A percentile compares a stretch with the other conserved stretches of the same genome.
Evolutionary conservation across 352 stramenopile genomes (phyloP).

Genomic region (Phytophthora boehmeriae): DNA sequence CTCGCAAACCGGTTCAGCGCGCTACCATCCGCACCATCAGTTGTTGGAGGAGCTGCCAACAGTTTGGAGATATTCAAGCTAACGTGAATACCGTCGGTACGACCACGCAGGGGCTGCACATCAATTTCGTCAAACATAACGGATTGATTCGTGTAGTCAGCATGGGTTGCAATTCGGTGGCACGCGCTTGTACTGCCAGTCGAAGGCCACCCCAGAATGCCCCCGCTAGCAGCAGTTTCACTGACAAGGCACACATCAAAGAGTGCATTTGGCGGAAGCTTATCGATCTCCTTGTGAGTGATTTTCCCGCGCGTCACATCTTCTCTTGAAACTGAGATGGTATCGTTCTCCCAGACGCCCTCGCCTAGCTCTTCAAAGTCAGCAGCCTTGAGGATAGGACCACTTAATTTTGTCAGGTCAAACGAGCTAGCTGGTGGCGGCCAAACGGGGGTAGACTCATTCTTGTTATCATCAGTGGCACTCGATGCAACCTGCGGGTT

Average conservation of each 20-base stretch:
- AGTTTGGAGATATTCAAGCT: slow-evolving; percentile 63
- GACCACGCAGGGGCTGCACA: slow-evolving; percentile 41
- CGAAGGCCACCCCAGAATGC: slow-evolving; percentile 59
- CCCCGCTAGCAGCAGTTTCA: slow-evolving; percentile 71
- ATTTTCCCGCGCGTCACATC: slow-evolving; percentile 58
- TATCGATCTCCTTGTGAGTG: slow-evolving; percentile 63
- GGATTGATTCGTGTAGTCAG: slow-evolving; percentile 84
- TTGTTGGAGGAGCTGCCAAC: slow-evolving; percentile 24
- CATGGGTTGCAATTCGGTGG: slow-evolving; percentile 61
- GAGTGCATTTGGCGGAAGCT: slow-evolving; percentile 62
- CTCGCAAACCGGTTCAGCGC: slow-evolving; percentile 25
- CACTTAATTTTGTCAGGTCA: slow-evolving; percentile 47
- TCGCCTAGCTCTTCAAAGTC: slow-evolving; percentile 55
- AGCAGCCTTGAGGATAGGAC: slow-evolving; percentile 57
- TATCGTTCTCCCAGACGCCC: slow-evolving; percentile 79
- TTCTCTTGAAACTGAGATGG: slow-evolving; percentile 72
- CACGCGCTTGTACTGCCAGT: slow-evolving; percentile 39
- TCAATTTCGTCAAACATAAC: slow-evolving; percentile 58
- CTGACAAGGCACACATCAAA: slow-evolving; percentile 81
- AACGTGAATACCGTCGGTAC: slow-evolving; percentile 54
- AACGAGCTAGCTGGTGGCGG: slow-evolving; percentile 56
- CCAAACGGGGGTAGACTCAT: slow-evolving; percentile 38
- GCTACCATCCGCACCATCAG: background rate
- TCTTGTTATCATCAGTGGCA: slow-evolving; percentile 3
- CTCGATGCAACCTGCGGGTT: background rate